phyloP scores from a whole-genome alignment of 1,284 basidiomycete genomes.

The Ganoderma multipileum region DNA sequence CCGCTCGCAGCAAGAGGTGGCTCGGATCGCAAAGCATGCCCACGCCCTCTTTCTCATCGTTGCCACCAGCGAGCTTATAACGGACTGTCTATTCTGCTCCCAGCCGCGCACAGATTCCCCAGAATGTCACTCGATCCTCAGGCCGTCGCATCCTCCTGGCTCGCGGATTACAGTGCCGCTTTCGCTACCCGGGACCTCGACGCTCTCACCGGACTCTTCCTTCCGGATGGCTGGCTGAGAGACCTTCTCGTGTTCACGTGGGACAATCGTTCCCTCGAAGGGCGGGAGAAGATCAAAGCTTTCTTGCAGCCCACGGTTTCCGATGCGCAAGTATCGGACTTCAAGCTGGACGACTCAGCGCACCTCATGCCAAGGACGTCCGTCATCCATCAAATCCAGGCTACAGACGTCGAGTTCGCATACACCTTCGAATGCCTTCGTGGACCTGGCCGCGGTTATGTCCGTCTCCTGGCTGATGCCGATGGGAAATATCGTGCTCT shows the following conservation, averaged over 20 bases:
- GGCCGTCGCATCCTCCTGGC: slow-evolving; percentile 52
- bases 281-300: slow-evolving; percentile 44
- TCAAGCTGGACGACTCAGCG: slow-evolving; percentile 40
- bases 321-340: slow-evolving; percentile 34
- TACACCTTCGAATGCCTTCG: slow-evolving; percentile 50
- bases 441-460: slow-evolving; percentile 46
- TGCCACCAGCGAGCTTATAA: slow-evolving; percentile 1
- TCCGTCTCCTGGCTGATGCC: slow-evolving; percentile 39
- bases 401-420: slow-evolving; percentile 34
- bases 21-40: background rate
- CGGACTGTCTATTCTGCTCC: background rate
- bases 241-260: slow-evolving; percentile 68
- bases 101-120: background rate
- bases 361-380: slow-evolving; percentile 38
- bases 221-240: slow-evolving; percentile 56
- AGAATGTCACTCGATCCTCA: slow-evolving; percentile 20
- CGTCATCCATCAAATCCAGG: slow-evolving; percentile 26
- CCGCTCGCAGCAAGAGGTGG: background rate
- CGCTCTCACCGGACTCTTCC: slow-evolving; percentile 45
- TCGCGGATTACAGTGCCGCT: slow-evolving; percentile 47
- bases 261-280: slow-evolving; percentile 66
- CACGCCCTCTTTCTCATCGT: background rate
- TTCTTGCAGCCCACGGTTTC: slow-evolving; percentile 48
- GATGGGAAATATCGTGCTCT: slow-evolving; percentile 31
- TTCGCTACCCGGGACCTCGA: slow-evolving; percentile 44